A percentile compares a stretch with the other conserved stretches of the same genome.
Conservation (phyloP, 495 filamentous ascomycete genomes). For the Lepraria neglecta region DNA sequence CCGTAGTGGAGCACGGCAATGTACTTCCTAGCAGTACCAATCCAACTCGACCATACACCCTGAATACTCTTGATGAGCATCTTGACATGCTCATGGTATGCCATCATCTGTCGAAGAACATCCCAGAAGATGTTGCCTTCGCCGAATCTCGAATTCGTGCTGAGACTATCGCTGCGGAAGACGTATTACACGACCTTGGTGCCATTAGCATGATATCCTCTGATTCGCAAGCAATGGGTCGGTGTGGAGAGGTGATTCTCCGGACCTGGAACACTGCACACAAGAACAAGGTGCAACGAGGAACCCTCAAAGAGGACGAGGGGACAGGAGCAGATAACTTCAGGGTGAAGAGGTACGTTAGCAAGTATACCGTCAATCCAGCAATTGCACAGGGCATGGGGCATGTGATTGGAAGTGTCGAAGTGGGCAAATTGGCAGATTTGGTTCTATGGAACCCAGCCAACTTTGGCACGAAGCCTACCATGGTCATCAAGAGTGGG, state of each 20-base stretch:
- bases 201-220: slow-evolving; percentile 98
- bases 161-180: slow-evolving; percentile 95
- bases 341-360: slow-evolving; percentile 86
- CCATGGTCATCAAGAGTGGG: slow-evolving; percentile 78
- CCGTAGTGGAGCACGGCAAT: slow-evolving; percentile 84
- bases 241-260: slow-evolving; percentile 89
- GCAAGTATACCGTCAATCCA: slow-evolving; percentile 97
- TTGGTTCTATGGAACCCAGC: slow-evolving; percentile 82
- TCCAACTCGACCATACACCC: slow-evolving; percentile 86
- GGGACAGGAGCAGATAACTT: slow-evolving; percentile 85
- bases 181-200: slow-evolving; percentile 91
- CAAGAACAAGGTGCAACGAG: slow-evolving; percentile 92
- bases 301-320: slow-evolving; percentile 67
- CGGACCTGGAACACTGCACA: slow-evolving; percentile 97
- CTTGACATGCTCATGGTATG: slow-evolving; percentile 99
- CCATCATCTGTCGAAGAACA: slow-evolving; percentile 87
- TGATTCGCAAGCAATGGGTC: slow-evolving; percentile 96
- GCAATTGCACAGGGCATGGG: slow-evolving; percentile 89
- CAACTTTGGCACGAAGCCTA: slow-evolving; percentile 85
- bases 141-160: slow-evolving; percentile 91
- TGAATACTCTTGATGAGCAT: slow-evolving; percentile 94
- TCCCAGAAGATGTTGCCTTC: slow-evolving; percentile 93
- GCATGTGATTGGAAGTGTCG: slow-evolving; percentile 81
- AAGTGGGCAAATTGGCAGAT: slow-evolving; percentile 88
- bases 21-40: slow-evolving; percentile 91